Conservation (phyloP, 1,139 yeast genomes). For the Arxiozyma heterogenica region DNA sequence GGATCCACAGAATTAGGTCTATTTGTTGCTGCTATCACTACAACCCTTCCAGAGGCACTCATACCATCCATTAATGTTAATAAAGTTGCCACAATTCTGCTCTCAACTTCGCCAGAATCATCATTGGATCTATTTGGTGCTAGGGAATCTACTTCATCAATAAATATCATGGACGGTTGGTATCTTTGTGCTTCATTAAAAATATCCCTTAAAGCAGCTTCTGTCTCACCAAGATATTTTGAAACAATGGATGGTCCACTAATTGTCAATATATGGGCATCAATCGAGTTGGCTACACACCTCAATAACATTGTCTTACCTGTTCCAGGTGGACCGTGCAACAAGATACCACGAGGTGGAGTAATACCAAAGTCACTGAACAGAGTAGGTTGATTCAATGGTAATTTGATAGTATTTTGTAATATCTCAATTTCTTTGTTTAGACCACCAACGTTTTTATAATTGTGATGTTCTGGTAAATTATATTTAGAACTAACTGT, state of each 20-base stretch:
- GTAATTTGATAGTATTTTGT: constrained; percentile 65
- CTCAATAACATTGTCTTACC: constrained; percentile 87
- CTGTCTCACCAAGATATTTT: constrained; percentile 90
- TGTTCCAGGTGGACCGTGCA: constrained; percentile 97
- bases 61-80: constrained; percentile 86
- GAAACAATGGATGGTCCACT: constrained; percentile 91
- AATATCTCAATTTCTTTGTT: constrained; percentile 51
- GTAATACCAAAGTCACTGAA: constrained; percentile 79
- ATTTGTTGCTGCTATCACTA: constrained; percentile 75
- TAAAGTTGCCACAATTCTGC: constrained; percentile 81
- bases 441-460: constrained; percentile 70
- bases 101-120: constrained; percentile 82
- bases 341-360: constrained; percentile 81
- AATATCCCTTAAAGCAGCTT: constrained; percentile 66
- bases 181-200: constrained; percentile 75
- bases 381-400: constrained; percentile 66
- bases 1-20: constrained; percentile 77
- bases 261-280: constrained; percentile 75
- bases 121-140: constrained; percentile 77
- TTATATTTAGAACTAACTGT: constrained; percentile 27
- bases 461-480: constrained; percentile 37
- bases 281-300: constrained; percentile 62
- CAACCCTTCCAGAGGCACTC: constrained; percentile 60
- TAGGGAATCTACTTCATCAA: constrained; percentile 88
- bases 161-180: constrained; percentile 79